Evolutionary conservation across 2,329 filamentous ascomycete species (phyloP).

Genomic region (Ophiostoma piceae): DNA sequence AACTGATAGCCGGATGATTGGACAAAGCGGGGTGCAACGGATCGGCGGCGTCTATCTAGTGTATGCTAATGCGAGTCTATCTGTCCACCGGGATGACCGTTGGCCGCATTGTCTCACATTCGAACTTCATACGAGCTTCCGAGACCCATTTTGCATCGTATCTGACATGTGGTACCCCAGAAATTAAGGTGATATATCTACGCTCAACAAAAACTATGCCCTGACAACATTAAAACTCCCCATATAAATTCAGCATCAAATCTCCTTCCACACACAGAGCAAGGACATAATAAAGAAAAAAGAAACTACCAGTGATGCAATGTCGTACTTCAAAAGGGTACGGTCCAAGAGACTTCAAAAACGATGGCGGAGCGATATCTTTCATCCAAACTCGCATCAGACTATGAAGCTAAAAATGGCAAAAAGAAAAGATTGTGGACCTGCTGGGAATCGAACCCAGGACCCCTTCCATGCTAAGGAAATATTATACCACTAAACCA

Average conservation of each 20-base stretch:
- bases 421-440: background rate
- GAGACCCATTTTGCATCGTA: background rate
- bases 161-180: background rate
- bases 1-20: background rate
- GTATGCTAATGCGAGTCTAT: background rate
- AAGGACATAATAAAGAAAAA: too few species aligned
- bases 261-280: too few species aligned
- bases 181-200: too few species aligned
- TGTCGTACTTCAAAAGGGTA: too few species aligned
- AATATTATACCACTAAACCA: constrained; percentile 2
- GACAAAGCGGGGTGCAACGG: background rate
- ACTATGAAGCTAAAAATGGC: background rate
- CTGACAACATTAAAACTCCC: too few species aligned
- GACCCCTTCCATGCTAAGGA: constrained; percentile 1
- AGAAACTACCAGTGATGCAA: too few species aligned
- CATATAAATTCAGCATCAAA: too few species aligned
- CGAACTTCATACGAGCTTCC: background rate
- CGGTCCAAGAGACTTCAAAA: too few species aligned
- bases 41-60: background rate
- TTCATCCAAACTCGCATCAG: too few species aligned
- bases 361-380: too few species aligned
- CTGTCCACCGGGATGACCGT: background rate
- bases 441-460: constrained; percentile 1
- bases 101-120: background rate
- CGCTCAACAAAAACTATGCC: too few species aligned